Conservation (phyloP, 1,139 yeast species). For the Yamadazyma conglobata region DNA sequence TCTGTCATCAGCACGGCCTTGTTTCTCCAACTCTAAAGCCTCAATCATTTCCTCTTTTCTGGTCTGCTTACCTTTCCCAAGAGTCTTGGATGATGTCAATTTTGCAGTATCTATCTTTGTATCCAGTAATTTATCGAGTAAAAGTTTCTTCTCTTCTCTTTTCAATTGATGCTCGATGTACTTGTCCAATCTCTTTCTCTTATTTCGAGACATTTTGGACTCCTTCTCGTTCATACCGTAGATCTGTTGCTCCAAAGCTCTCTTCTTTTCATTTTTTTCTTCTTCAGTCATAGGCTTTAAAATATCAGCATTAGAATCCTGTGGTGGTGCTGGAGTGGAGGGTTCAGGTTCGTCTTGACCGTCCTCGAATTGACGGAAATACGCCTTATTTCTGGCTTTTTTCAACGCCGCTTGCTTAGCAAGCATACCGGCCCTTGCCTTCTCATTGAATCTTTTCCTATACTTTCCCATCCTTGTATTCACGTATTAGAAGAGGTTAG, state of each 20-base stretch:
- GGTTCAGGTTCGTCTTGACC: conserved; percentile 15
- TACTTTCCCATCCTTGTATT: conserved; percentile 82
- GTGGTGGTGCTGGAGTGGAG: conserved; percentile 8
- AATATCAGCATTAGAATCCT: conserved; percentile 61
- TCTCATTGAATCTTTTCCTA: conserved; percentile 76
- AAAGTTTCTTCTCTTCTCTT: conserved; percentile 79
- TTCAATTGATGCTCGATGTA: conserved; percentile 85
- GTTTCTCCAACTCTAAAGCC: conserved; percentile 69
- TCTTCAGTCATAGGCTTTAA: conserved; percentile 48
- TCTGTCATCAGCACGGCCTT: conserved; percentile 66
- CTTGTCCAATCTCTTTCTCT: conserved; percentile 73
- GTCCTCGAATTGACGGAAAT: conserved; percentile 46
- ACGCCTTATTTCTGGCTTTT: conserved; percentile 65
- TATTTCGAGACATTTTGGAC: conserved; percentile 66
- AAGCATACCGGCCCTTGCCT: conserved; percentile 82
- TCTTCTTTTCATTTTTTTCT: conserved; percentile 63
- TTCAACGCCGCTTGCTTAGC: conserved; percentile 74
- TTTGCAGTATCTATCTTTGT: conserved; percentile 71
- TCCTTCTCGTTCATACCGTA: conserved; percentile 54
- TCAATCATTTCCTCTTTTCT: conserved; percentile 68
- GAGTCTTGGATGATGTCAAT: conserved; percentile 66
- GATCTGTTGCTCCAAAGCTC: conserved; percentile 59
- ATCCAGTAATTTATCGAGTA: conserved; percentile 67
- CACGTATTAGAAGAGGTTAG: too few species aligned
- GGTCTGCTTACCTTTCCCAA: conserved; percentile 78